Base-by-base conservation (phyloP, 1,284 basidiomycete species). In the Trametes versicolor region DNA sequence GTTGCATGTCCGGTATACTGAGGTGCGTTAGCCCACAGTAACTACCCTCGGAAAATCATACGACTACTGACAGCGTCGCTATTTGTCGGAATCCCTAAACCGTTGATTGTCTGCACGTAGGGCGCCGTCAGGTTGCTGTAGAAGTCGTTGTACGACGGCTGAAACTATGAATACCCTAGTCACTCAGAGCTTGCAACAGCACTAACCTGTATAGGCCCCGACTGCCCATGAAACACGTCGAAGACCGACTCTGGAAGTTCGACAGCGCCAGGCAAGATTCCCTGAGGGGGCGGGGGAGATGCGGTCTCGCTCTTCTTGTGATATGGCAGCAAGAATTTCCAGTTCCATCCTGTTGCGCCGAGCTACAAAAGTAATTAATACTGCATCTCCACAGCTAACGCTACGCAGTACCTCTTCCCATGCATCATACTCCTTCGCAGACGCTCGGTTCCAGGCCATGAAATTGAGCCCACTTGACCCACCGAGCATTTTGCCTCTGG, bases 1-100 rank as follows among this genome's bases (percentile, higher is more conserved):
- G 69, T 71, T 0, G 70, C 69, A 47, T 73, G 62, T 0, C 74
- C 74, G 5, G 52, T 60, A 47, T 72, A 63, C 73, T 75, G 21
- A 27, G 36, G 9, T 13, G 45, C 25, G 9, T n/a, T 39, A 29
- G 23, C 25, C 25, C 10, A 15, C 15, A 9, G 19, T 32, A 2
- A 50, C 48, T 5, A 17, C 25, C n/a, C n/a, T n/a, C n/a, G n/a
- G 5, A 23, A 27, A 13, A 17, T 39, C 8, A 34, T 23, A 49
- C 54, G 45, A 27, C 5, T 37, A 64, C 73, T 27, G 34, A 73
- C 73, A 1, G 73, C 70, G 41, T 73, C 67, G 9, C 67, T 59
- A 41, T 70, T 74, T 1, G 70, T 70, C 6, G 47, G 59, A 10
- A 72, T 64, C 12, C 72, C 73, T n/a, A 73, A 63, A 7, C 23